Evolutionary conservation across 1,139 yeast species (phyloP).

Genomic region (Taphrina confusa): DNA sequence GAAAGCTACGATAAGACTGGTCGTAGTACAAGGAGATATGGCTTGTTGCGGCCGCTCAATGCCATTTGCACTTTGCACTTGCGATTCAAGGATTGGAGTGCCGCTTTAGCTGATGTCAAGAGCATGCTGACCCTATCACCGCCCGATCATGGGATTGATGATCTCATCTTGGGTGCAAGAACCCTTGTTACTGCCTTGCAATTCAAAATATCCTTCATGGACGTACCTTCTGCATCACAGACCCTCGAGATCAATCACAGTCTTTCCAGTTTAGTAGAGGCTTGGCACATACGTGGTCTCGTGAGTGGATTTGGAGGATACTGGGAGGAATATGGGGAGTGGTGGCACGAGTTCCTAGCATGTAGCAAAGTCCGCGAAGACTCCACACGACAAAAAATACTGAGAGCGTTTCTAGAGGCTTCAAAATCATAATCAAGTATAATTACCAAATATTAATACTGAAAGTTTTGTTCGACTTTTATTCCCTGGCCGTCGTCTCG

Average conservation of each 20-base stretch:
- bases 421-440: neutral
- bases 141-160: slow-evolving; percentile 9
- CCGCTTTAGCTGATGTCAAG: neutral
- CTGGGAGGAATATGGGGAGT: slow-evolving; percentile 12
- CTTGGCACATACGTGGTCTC: slow-evolving; percentile 13
- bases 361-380: slow-evolving; percentile 2
- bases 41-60: slow-evolving; percentile 13
- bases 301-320: slow-evolving; percentile 8
- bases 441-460: slow-evolving; percentile 4
- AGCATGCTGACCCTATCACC: neutral
- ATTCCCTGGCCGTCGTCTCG: slow-evolving; percentile 24
- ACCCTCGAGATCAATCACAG: neutral
- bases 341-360: slow-evolving; percentile 10
- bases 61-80: neutral
- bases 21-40: neutral
- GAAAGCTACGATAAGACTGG: neutral
- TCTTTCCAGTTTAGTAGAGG: slow-evolving; percentile 2
- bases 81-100: slow-evolving; percentile 4
- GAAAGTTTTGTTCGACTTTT: slow-evolving; percentile 10
- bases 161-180: neutral
- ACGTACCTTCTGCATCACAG: neutral
- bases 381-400: neutral
- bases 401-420: slow-evolving; percentile 1
- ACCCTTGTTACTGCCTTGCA: slow-evolving; percentile 1
- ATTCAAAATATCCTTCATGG: neutral